Evolutionary conservation across 306 rosid species (phyloP).

Genomic region (Dryas alaskensis): DNA sequence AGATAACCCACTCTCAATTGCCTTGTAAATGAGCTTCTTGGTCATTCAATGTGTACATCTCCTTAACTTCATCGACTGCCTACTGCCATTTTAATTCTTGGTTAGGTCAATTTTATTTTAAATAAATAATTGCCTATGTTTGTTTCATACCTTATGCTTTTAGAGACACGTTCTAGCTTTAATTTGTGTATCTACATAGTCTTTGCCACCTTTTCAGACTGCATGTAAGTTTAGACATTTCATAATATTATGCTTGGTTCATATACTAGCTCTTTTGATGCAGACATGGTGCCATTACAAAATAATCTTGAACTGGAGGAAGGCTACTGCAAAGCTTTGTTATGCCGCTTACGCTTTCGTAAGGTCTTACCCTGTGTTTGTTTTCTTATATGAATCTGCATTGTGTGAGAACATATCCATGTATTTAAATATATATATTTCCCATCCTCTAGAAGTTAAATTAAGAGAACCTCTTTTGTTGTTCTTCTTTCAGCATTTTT

Average conservation of each 20-base stretch:
- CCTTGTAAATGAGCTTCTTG: too few relatives aligned
- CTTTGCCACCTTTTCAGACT: slow-evolving; percentile 21
- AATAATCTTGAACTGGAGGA: slow-evolving; percentile 74
- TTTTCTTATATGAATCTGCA: slow-evolving; percentile 31
- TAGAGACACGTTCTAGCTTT: not conserved
- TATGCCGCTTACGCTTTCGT: slow-evolving; percentile 99
- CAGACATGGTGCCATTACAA: slow-evolving; percentile 83
- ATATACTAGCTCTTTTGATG: slow-evolving; percentile 38
- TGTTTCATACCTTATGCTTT: slow-evolving; percentile 1
- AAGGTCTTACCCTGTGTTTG: slow-evolving; percentile 88
- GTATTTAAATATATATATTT: not conserved
- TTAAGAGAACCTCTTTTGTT: not conserved
- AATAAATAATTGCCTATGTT: not conserved
- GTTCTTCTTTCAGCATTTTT: slow-evolving; percentile 68
- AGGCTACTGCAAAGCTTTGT: slow-evolving; percentile 88
- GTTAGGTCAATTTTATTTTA: not conserved
- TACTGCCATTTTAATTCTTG: not conserved
- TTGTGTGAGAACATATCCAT: slow-evolving; percentile 19
- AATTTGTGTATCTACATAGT: not conserved
- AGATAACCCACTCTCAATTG: too few relatives aligned
- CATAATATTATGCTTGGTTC: slow-evolving; percentile 4
- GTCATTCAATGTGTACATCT: too few relatives aligned
- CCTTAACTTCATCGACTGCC: too few relatives aligned
- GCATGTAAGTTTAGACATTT: slow-evolving; percentile 18
- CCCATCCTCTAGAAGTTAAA: slow-evolving; percentile 14